Evolutionary conservation across 352 stramenopile genomes (phyloP), one percentile per base, ranked within the genome.

Genomic region (Globisporangium ultimum): DNA sequence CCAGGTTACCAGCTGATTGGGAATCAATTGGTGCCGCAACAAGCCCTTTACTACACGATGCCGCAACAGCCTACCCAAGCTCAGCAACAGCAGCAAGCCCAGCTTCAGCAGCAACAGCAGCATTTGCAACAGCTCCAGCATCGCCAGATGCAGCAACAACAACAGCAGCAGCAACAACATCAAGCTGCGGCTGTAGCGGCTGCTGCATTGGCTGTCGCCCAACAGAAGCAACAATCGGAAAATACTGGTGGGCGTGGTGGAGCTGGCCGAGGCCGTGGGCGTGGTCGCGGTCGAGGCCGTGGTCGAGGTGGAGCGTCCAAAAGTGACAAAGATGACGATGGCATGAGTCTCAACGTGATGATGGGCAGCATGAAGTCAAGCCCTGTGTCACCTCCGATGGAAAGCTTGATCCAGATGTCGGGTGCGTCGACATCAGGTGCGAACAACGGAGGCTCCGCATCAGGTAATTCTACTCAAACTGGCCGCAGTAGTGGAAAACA

Each of bases 1-100:
- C 66, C 76, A 46, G 76, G 78, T 17, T 90, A 88, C 41, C 78
- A 90, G 57, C 52, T 90, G 18, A 75, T 88, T 0, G 75, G 73
- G 20, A 88, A 87, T 54, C 80, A 88, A 53, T 66, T 88, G 12
- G 55, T 86, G 10, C 74, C 76, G 36, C 72, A 81, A 34, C 80
- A 88, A 46, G 66, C 71, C 15, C 38, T 88, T 18, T 88, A 88
- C 38, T 90, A 88, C 60, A 51, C 66, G 47, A 80, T 79, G 60
- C 51, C 67, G 2, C 78, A 81, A 21, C 70, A 74, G 45, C 60
- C n/a, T 15, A 52, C 55, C 3, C 74, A 84, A 61, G 58, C 64
- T 18, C 74, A 83, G 15, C 64, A 78, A 24, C 67, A 76, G 18
- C 58, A 68, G 22, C 58, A 67, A 45, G 66, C 58, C 13, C 58